These are phyloP conservation scores for Hymenoscyphus salicellus DNA, from an alignment of 2,329 filamentous ascomycete species.

Conservation along the genomic window DNA sequence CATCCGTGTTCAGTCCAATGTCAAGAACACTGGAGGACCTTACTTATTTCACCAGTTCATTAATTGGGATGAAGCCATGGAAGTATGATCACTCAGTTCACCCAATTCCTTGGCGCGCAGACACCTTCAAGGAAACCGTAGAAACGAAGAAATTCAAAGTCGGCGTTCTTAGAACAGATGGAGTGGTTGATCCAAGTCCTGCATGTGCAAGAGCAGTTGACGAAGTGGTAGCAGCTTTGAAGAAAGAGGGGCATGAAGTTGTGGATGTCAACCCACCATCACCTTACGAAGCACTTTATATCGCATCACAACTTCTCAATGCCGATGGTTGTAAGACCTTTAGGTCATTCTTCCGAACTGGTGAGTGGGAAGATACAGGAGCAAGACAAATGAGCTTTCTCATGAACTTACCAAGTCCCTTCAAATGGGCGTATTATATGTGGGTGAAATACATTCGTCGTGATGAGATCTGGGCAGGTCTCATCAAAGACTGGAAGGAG, in stretches of 20 bases:
- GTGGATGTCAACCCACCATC: conserved; percentile 63
- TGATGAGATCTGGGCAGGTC: conserved; percentile 73
- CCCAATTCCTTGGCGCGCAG: conserved; percentile 73
- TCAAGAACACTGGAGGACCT: conserved; percentile 79
- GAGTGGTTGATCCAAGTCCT: conserved; percentile 81
- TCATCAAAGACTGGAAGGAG: conserved; percentile 69
- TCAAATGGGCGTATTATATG: conserved; percentile 84
- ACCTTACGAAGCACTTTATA: conserved; percentile 70
- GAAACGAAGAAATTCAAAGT: conserved; percentile 65
- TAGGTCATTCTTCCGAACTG: conserved; percentile 69
- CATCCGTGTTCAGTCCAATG: conserved; percentile 91
- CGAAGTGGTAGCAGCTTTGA: conserved; percentile 66
- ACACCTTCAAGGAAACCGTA: conserved; percentile 56
- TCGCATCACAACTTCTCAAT: conserved; percentile 79
- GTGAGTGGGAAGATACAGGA: conserved; percentile 77
- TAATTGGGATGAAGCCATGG: conserved; percentile 84
- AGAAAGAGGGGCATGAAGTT: conserved; percentile 71
- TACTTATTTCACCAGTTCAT: conserved; percentile 74
- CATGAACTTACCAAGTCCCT: conserved; percentile 66
- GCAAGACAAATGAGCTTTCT: conserved; percentile 72
- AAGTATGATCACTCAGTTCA: conserved; percentile 83
- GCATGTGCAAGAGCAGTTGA: conserved; percentile 76
- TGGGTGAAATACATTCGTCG: conserved; percentile 81
- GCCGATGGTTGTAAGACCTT: conserved; percentile 81
- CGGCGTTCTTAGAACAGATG: conserved; percentile 74